phyloP scores from a whole-genome alignment of 1,284 basidiomycete genomes.

The Pseudozyma hubeiensis region DNA sequence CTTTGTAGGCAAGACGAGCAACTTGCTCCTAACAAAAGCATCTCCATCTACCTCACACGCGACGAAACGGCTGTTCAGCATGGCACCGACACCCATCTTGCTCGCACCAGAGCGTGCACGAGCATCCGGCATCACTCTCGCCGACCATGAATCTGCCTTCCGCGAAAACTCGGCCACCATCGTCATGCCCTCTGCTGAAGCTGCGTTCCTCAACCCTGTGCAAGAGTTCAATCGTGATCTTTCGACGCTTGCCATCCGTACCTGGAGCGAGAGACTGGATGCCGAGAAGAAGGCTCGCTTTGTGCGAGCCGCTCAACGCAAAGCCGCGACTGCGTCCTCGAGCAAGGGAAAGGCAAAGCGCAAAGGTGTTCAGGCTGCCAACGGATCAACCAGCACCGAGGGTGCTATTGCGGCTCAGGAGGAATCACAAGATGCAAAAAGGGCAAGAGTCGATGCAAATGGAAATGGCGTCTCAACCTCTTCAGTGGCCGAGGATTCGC shows the following conservation, averaged over 20 bases:
- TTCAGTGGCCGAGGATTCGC: background rate
- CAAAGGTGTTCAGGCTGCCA: conserved; percentile 12
- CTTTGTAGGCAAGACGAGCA: conserved; percentile 1
- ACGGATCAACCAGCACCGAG: conserved; percentile 5
- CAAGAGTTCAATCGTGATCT: conserved; percentile 98
- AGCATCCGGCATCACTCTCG: conserved; percentile 57
- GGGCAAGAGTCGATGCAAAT: conserved; percentile 14
- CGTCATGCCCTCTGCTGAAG: conserved; percentile 64
- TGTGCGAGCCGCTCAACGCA: conserved; percentile 70
- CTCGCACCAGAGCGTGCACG: conserved; percentile 53
- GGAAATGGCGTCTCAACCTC: conserved; percentile 6
- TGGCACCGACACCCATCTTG: conserved; percentile 64
- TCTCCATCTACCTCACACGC: background rate
- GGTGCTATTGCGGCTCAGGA: background rate
- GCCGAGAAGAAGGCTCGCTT: conserved; percentile 77
- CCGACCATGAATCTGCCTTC: conserved; percentile 60
- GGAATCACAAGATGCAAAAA: conserved; percentile 25
- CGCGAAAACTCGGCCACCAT: conserved; percentile 66
- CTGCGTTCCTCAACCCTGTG: conserved; percentile 91
- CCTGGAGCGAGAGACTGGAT: conserved; percentile 83
- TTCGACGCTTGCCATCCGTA: conserved; percentile 86
- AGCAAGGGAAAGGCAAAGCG: conserved; percentile 52
- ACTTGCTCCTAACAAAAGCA: conserved; percentile 12
- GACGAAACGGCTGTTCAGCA: conserved; percentile 15
- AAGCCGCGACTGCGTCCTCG: conserved; percentile 36